Evolutionary conservation across 1,284 basidiomycete genomes (phyloP).

Genomic region (Fomitiporia mediterranea): DNA sequence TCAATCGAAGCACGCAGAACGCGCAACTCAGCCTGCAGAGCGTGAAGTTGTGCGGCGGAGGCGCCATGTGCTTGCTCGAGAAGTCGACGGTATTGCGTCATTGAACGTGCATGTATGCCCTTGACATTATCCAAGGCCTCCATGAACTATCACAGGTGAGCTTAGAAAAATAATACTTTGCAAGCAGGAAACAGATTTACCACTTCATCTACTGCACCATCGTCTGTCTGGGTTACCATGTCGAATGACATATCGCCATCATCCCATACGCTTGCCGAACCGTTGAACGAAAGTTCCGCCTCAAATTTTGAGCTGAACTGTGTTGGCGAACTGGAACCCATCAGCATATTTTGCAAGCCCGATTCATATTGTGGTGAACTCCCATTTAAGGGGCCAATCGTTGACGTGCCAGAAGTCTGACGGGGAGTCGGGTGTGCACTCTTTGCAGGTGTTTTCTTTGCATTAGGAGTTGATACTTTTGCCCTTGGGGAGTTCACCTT

Average conservation of each 20-base stretch:
- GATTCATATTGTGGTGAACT: constrained; percentile 17
- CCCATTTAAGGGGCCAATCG: constrained; percentile 9
- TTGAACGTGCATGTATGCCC: constrained; percentile 56
- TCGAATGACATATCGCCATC: constrained; percentile 49
- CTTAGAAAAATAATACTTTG: background rate
- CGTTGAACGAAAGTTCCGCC: constrained; percentile 12
- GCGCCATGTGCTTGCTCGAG: constrained; percentile 72
- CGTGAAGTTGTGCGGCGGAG: constrained; percentile 72
- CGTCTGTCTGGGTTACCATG: constrained; percentile 64
- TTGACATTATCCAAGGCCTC: constrained; percentile 49
- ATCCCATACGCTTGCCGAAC: constrained; percentile 25
- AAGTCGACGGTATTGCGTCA: constrained; percentile 69
- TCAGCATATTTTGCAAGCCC: constrained; percentile 19
- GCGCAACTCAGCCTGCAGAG: constrained; percentile 68
- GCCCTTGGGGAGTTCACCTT: background rate
- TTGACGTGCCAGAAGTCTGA: constrained; percentile 12
- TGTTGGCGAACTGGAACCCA: constrained; percentile 15
- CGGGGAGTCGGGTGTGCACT: constrained; percentile 4
- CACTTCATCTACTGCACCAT: constrained; percentile 66
- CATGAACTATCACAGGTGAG: constrained; percentile 44
- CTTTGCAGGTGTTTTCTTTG: constrained; percentile 10
- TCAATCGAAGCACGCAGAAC: constrained; percentile 43
- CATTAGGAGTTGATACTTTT: background rate
- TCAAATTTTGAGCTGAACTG: constrained; percentile 13
- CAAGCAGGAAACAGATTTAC: constrained; percentile 30